Conservation (phyloP, 78 protist genomes). For the Corallochytrium limacisporum region DNA sequence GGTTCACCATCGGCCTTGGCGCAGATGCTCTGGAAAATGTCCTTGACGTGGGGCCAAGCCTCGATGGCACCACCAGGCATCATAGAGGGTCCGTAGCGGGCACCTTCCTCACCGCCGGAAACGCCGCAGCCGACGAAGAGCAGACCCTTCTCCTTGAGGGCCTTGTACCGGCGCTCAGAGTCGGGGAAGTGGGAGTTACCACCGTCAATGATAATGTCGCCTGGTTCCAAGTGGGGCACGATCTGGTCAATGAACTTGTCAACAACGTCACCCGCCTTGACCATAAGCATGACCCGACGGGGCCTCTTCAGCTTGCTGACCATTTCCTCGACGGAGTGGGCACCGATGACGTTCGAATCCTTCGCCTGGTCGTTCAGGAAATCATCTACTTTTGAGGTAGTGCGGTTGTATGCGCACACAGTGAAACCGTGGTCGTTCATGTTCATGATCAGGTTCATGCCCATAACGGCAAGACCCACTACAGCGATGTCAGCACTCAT, state of each 20-base stretch:
- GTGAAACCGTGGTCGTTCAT: constrained; percentile 73
- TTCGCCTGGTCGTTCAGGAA: constrained; percentile 49
- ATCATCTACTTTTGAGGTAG: constrained; percentile 55
- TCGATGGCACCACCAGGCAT: constrained; percentile 90
- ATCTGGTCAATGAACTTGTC: constrained; percentile 43
- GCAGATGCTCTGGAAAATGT: constrained; percentile 51
- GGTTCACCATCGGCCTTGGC: constrained; percentile 63
- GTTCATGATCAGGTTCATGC: constrained; percentile 88
- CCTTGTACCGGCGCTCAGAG: constrained; percentile 30
- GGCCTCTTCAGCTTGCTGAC: constrained; percentile 54
- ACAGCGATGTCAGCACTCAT: constrained; percentile 40
- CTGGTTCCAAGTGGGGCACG: constrained; percentile 41
- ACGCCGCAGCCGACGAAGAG: constrained; percentile 84
- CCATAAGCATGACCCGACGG: constrained; percentile 71
- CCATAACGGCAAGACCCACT: constrained; percentile 91
- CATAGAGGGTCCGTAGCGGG: constrained; percentile 88
- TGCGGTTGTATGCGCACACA: constrained; percentile 30
- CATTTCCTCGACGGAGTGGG: constrained; percentile 48
- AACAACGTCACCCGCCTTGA: constrained; percentile 78
- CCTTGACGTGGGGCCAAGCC: constrained; percentile 59
- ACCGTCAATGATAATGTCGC: constrained; percentile 86
- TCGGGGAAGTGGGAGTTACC: constrained; percentile 81
- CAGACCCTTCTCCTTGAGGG: constrained; percentile 45
- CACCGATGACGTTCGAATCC: constrained; percentile 55
- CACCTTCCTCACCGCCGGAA: constrained; percentile 96